Base-by-base conservation (phyloP, 805 yeast genomes). In the Candida maris region DNA sequence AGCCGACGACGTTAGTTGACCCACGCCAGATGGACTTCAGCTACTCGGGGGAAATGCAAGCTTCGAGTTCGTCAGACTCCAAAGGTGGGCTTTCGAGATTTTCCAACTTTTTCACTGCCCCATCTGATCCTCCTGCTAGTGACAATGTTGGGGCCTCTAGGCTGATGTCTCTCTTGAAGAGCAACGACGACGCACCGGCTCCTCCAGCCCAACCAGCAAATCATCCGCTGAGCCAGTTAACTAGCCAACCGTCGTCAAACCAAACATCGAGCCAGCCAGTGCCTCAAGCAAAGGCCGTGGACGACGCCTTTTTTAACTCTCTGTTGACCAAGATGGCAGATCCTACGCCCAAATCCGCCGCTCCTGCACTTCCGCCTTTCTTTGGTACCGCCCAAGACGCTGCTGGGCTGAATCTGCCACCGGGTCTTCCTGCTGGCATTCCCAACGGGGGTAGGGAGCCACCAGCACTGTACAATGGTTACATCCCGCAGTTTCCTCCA, bases 291-390 rank as follows among this genome's bases (percentile, higher is more conserved):
- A 8, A 21, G 12, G 32, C 30, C 2, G 19, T 41, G 4, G 54
- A 57, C 44, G 75, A 71, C 40, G 52, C 65, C 12, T 74, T 74
- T 42, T 70, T 74, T 48, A 62, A 68, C 58, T 66, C 77, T 4
- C 54, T 74, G 37, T 52, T 74, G 44, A 61, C 65, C 27, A 70
- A 68, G 41, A 16, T 32, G 13, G 51, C 58, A 13, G 28, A 7
- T 25, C 8, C 14, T 8, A 5, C 36, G 30, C 16, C 35, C 30
- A 22, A 19, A 19, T 24, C 33, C 21, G 14, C 31, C 18, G 12
- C 8, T 8, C 23, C 25, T 9, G 25, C 15, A 19, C 17, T 13
- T 6, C 31, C 30, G 14, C 39, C 24, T 25, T 30, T 30, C 18
- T n/a, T n/a, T n/a, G n/a, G n/a, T n/a, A n/a, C n/a, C n/a, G n/a